A percentile compares a stretch with the other conserved stretches of the same genome.
Conservation (phyloP, 2,329 filamentous ascomycete genomes). For the Stagonosporopsis vannaccii region DNA sequence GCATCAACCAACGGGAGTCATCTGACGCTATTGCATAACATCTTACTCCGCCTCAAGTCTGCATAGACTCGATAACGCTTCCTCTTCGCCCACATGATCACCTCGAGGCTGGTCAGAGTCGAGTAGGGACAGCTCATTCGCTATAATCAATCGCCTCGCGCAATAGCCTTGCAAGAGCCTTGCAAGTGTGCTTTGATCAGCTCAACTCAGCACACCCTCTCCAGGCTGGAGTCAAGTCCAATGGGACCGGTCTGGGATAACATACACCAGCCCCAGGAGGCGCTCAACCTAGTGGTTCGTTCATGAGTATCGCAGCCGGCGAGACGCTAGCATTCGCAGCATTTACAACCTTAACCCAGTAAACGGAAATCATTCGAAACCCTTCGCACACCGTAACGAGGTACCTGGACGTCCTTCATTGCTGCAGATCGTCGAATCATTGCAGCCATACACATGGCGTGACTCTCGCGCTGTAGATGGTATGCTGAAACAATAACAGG, state of each 20-base stretch:
- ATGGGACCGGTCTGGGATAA: background rate
- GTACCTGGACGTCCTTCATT: background rate
- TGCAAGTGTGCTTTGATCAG: constrained; percentile 28
- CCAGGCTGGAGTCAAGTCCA: background rate
- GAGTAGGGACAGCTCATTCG: constrained; percentile 32
- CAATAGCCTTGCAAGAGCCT: constrained; percentile 33
- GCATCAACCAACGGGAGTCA: constrained; percentile 28
- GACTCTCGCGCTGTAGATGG: background rate
- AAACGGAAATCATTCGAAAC: background rate
- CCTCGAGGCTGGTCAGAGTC: constrained; percentile 16
- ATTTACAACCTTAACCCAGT: background rate
- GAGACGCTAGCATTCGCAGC: background rate
- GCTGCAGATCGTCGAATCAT: background rate
- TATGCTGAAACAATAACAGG: constrained; percentile 6
- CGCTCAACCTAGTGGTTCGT: constrained; percentile 1
- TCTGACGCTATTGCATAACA: constrained; percentile 38
- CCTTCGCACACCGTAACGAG: constrained; percentile 7
- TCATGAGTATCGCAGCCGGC: background rate
- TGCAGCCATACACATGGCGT: background rate
- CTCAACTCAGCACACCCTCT: constrained; percentile 16
- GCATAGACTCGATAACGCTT: constrained; percentile 24
- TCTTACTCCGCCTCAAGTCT: constrained; percentile 29
- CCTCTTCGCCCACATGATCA: constrained; percentile 36
- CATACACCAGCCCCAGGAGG: background rate
- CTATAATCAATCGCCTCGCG: constrained; percentile 22